phyloP scores from a whole-genome alignment of 495 filamentous ascomycete species.

The Xylaria sp. region DNA sequence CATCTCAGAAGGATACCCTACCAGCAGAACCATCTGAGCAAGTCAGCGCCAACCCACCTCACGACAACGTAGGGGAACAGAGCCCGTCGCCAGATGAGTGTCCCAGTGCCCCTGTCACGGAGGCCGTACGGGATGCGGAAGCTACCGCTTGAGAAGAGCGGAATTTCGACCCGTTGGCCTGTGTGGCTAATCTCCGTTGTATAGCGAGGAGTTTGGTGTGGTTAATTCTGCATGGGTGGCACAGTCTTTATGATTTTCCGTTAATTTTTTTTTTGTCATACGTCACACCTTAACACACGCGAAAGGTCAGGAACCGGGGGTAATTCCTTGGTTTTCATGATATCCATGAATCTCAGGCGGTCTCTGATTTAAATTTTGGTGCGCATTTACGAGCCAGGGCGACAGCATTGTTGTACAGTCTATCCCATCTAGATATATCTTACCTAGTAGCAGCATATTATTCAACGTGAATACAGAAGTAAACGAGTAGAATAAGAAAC shows the following conservation, averaged over 20 bases:
- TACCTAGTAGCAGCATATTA: background rate
- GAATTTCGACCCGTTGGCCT: background rate
- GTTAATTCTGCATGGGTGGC: conserved; percentile 2
- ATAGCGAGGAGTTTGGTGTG: conserved; percentile 21
- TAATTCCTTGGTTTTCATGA: conserved; percentile 5
- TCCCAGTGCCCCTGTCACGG: conserved; percentile 9
- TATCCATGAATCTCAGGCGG: background rate
- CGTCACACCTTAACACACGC: background rate
- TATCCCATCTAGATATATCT: conserved; percentile 12
- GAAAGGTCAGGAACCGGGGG: background rate
- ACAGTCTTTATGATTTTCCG: background rate
- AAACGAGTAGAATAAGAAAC: background rate
- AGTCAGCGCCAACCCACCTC: background rate
- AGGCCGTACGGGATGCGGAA: background rate
- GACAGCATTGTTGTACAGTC: conserved; percentile 15
- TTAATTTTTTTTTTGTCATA: conserved; percentile 3
- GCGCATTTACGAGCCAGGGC: conserved; percentile 13
- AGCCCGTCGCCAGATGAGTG: conserved; percentile 27
- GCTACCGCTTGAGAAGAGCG: conserved; percentile 1
- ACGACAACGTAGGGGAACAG: background rate
- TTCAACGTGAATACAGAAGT: background rate
- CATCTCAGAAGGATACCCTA: background rate
- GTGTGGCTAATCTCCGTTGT: background rate
- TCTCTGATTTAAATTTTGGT: background rate
- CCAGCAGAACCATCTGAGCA: background rate